Evolutionary conservation across 2,329 filamentous ascomycete species (phyloP).

Genomic region (Xylariaceae sp.): DNA sequence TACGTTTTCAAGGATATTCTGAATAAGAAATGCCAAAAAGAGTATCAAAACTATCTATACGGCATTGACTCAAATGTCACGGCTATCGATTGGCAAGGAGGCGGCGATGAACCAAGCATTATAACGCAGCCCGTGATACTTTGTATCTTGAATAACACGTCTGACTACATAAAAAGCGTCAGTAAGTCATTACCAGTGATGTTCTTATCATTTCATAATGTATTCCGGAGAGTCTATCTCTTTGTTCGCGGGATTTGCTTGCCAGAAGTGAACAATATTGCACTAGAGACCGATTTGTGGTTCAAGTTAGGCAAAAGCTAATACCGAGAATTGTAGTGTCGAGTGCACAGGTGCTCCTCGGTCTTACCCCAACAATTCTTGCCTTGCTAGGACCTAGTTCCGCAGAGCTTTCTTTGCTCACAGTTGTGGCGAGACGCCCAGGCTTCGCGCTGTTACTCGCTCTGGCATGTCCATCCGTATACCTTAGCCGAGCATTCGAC

Average conservation of each 20-base stretch:
- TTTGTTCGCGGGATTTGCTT: no score
- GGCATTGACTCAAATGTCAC: neutral
- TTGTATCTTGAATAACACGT: slow-evolving; percentile 5
- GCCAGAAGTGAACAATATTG: no score
- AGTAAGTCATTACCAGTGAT: no score
- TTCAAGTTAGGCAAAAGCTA: no score
- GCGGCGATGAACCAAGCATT: slow-evolving; percentile 1
- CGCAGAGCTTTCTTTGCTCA: slow-evolving; percentile 1
- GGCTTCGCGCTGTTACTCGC: slow-evolving; percentile 3
- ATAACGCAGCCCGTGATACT: slow-evolving; percentile 2
- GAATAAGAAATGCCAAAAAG: neutral
- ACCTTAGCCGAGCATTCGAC: slow-evolving; percentile 8
- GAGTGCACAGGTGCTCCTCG: slow-evolving; percentile 13
- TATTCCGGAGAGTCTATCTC: no score
- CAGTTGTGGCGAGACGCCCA: slow-evolving; percentile 3
- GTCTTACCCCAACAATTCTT: slow-evolving; percentile 5
- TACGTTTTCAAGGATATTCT: neutral
- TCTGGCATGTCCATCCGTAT: slow-evolving; percentile 12
- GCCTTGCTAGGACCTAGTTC: slow-evolving; percentile 9
- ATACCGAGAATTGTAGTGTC: no score
- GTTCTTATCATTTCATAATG: no score
- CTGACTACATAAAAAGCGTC: no score
- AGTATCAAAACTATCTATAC: slow-evolving; percentile 6
- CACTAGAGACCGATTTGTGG: no score
- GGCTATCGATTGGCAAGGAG: neutral